Evolutionary conservation across 164 flowering plant genomes (phyloP).

Genomic region (Annona cherimola): DNA sequence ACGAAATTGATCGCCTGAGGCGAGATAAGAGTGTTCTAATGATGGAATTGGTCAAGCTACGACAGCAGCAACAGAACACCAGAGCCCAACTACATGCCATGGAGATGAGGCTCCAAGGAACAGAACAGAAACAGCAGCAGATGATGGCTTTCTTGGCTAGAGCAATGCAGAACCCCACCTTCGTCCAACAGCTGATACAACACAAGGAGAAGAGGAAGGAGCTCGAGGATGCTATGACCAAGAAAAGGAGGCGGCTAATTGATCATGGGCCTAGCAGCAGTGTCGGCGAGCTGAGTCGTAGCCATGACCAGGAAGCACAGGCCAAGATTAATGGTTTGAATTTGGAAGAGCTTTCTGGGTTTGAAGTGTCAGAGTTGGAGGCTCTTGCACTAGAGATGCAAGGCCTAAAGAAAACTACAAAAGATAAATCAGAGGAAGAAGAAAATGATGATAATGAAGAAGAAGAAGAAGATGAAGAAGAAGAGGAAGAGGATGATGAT

Average conservation of each 20-base stretch:
- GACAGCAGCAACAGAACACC: conserved; percentile 68
- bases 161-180: conserved; percentile 57
- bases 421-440: conserved; percentile 19
- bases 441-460: conserved; percentile 33
- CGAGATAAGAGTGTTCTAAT: conserved; percentile 59
- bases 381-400: conserved; percentile 40
- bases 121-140: conserved; percentile 61
- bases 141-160: conserved; percentile 82
- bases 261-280: conserved; percentile 41
- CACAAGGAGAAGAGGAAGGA: conserved; percentile 50
- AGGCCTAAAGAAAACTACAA: conserved; percentile 19
- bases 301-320: conserved; percentile 2
- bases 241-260: conserved; percentile 56
- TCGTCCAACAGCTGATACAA: conserved; percentile 52
- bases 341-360: conserved; percentile 18
- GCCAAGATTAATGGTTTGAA: conserved; percentile 27
- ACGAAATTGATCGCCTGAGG: conserved; percentile 53
- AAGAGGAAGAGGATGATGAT: conserved; percentile 44
- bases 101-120: conserved; percentile 51
- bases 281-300: conserved; percentile 14
- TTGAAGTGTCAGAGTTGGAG: conserved; percentile 47
- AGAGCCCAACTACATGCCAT: conserved; percentile 38
- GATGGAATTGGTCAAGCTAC: conserved; percentile 58
- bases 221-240: conserved; percentile 46
- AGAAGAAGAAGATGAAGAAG: conserved; percentile 32